Base-by-base conservation (phyloP, 169 alveolate genomes). In the Neospora caninum region DNA sequence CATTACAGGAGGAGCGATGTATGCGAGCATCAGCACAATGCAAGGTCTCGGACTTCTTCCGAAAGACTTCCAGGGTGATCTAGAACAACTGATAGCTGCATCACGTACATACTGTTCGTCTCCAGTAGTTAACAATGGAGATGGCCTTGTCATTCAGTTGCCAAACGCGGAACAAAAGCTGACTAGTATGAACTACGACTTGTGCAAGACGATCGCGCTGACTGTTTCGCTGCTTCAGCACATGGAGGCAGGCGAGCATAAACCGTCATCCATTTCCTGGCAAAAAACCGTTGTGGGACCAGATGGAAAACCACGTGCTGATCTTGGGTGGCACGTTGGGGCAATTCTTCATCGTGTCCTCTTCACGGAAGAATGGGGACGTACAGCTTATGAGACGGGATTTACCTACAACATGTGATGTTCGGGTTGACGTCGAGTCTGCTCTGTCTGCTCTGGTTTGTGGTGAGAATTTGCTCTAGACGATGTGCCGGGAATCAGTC, bases 1-100 rank as follows among this genome's bases (percentile, higher is more conserved):
- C 6, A 42, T 91, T 18, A 91, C 93, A 10, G 93, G 93, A 29
- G 43, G 39, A 29, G 67, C 88, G 27, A 38, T 91, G 41, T 78
- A 70, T 20, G 6, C 41, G 13, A 53, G 78, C 10, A 41, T 91
- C n/a, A 4, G 53, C 31, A 34, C 45, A 4, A 73, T 91, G 80
- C 69, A 91, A n/a, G 25, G 16, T 9, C 31, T 31, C 22, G 80
- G 88, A 4, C 73, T 91, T 54, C 93, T 91, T 13, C 16, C 41
- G 27, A 41, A 20, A 16, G 31, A 6, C 39, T 88, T 88, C 67
- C 4, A 34, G 38, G 93, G 93, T n/a, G 86, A 88, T 31, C 86
- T 58, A 25, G 31, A 73, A 45, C 39, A 38, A 58, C 86, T 88
- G 38, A 29, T 7, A 2, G 38, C 0, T 9, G 93, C 93, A 4